Base-by-base conservation (phyloP, 768 basidiomycete genomes). In the Podaxis sp. region DNA sequence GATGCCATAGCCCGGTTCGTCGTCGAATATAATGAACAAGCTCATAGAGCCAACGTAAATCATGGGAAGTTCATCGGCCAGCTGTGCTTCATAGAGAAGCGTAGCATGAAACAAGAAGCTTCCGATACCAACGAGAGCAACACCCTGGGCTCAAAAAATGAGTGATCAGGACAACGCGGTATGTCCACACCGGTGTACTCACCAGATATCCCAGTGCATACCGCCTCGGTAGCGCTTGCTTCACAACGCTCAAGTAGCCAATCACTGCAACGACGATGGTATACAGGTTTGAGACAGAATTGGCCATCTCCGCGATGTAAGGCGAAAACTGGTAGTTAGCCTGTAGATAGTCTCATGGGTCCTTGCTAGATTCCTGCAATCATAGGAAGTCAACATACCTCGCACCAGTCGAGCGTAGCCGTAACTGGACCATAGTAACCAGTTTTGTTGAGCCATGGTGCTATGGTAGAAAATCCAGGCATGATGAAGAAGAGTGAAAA, bases 21-120 rank as follows among this genome's bases (percentile, higher is more conserved):
- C 78, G 68, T 90, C 88, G 69, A 88, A 85, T 17, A 88, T 72
- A 38, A 90, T 73, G 71, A 82, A 88, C 19, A 84, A 72, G 66
- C 83, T 80, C 74, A 86, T 84, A 44, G 84, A 84, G 4, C 83
- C 82, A 59, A 87, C 84, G 69, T 88, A 91, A 60, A 92, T 83
- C 91, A 93, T 93, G 1, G 90, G 91, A 8, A 94, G 77, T 70
- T 94, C 92, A 68, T 94, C 92, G 39, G 89, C 87, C 58, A 91
- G 82, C 69, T 94, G 92, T 9, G 90, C 90, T 66, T 86, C 82
- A 72, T 86, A 94, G 42, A 84, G 77, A 33, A 94, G 77, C 1
- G 89, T 92, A 11, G 88, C 88, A 66, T 94, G 92, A 71, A 94
- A 94, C 52, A 86, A 83, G 68, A 88, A 86, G 69, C 89, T 90